Evolutionary conservation across 345 rosid genomes (phyloP).

Genomic region (Populus ilicifolia): DNA sequence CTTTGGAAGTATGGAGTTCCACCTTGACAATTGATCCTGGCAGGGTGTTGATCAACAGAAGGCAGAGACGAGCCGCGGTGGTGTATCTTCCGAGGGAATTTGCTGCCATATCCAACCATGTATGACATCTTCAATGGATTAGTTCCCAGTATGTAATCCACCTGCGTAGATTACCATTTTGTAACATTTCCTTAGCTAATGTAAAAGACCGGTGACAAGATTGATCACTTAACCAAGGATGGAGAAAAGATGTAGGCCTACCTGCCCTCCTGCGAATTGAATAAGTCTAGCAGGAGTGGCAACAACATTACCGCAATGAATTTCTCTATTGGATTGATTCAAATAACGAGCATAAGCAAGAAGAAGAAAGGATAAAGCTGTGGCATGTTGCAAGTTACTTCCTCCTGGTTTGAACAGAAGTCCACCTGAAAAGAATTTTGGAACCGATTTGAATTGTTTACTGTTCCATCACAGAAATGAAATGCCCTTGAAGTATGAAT

Average conservation of each 20-base stretch:
- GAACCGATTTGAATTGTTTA: background rate
- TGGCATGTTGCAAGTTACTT: conserved; percentile 22
- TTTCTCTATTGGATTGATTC: conserved; percentile 3
- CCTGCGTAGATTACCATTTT: conserved; percentile 2
- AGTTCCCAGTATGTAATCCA: conserved; percentile 24
- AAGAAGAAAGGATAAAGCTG: conserved; percentile 24
- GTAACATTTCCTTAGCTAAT: too few species aligned
- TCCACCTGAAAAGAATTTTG: conserved; percentile 28
- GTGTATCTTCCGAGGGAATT: conserved; percentile 20
- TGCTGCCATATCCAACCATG: conserved; percentile 24
- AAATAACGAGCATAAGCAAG: conserved; percentile 10
- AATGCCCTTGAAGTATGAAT: background rate
- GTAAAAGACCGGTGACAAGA: too few species aligned
- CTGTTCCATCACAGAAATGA: background rate
- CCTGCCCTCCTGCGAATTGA: conserved; percentile 19
- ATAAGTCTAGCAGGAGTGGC: conserved; percentile 15
- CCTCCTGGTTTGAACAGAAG: conserved; percentile 36
- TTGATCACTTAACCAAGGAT: background rate
- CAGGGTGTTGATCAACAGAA: background rate
- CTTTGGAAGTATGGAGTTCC: conserved; percentile 16
- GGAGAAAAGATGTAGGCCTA: background rate
- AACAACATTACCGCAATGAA: conserved; percentile 13
- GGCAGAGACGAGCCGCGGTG: conserved; percentile 24
- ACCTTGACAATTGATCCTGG: conserved; percentile 2
- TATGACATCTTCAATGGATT: conserved; percentile 26